phyloP scores from a whole-genome alignment of 2,329 filamentous ascomycete genomes.

The Myriosclerotinia scirpicola region DNA sequence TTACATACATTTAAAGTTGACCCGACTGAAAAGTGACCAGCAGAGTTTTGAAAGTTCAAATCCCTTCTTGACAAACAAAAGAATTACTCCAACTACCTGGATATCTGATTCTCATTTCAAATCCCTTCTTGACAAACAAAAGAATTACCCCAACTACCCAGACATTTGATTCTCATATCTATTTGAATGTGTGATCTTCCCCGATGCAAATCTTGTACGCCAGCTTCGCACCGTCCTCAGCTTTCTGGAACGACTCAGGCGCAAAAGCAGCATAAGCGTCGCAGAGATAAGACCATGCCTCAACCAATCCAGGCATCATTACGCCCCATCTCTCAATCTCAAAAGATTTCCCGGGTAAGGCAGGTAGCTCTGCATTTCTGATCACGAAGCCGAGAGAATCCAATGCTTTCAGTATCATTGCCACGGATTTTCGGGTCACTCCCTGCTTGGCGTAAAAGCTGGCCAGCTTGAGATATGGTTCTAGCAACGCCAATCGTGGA shows the following conservation, averaged over 20 bases:
- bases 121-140: background rate
- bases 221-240: slow-evolving; percentile 14
- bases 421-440: slow-evolving; percentile 5
- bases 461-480: slow-evolving; percentile 24
- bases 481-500: slow-evolving; percentile 25
- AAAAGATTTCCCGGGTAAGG: background rate
- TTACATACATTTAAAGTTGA: background rate
- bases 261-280: slow-evolving; percentile 23
- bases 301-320: slow-evolving; percentile 1
- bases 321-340: slow-evolving; percentile 26
- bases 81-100: too few species aligned
- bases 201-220: slow-evolving; percentile 27
- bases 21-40: background rate
- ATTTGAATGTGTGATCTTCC: slow-evolving; percentile 27
- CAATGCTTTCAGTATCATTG: slow-evolving; percentile 20
- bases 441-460: slow-evolving; percentile 17
- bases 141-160: too few species aligned
- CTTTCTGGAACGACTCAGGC: slow-evolving; percentile 10
- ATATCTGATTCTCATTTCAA: background rate
- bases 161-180: too few species aligned
- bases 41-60: too few species aligned
- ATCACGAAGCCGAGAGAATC: slow-evolving; percentile 26
- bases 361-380: slow-evolving; percentile 20
- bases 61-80: too few species aligned
- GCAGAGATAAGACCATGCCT: slow-evolving; percentile 24